phyloP scores from a whole-genome alignment of 257 asterid genomes.

The Salvia splendens region DNA sequence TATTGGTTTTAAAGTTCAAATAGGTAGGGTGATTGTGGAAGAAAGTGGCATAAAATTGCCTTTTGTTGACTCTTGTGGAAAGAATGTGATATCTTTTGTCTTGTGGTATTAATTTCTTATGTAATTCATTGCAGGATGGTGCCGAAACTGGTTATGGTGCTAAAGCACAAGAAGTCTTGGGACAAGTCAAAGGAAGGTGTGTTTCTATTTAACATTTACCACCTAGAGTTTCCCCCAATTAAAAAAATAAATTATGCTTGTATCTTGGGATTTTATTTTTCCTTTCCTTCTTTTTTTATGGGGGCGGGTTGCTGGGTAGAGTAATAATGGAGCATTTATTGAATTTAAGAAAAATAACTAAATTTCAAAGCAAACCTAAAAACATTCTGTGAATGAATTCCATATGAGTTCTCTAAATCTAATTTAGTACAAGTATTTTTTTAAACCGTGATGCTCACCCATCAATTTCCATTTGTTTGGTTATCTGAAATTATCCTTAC shows the following conservation, averaged over 20 bases:
- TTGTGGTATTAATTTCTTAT: conserved; percentile 18
- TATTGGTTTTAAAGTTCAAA: no score
- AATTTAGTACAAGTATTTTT: neutral
- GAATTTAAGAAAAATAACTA: no score
- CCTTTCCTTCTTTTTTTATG: neutral
- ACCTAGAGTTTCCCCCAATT: neutral
- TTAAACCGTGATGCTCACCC: conserved; percentile 4
- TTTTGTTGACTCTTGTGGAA: neutral
- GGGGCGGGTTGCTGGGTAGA: no score
- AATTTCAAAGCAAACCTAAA: conserved; percentile 5
- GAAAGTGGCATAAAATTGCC: neutral
- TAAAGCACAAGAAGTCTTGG: conserved; percentile 92
- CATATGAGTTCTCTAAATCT: neutral
- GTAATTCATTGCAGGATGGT: conserved; percentile 61
- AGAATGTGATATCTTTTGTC: neutral
- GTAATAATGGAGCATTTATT: no score
- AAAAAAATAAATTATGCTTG: neutral
- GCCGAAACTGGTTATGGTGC: conserved; percentile 97
- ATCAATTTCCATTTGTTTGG: neutral
- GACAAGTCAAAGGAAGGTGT: conserved; percentile 96
- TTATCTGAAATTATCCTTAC: neutral
- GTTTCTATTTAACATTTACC: conserved; percentile 23
- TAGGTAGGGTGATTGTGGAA: neutral
- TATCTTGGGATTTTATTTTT: neutral
- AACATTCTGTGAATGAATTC: conserved; percentile 12